Conservation (phyloP, 495 filamentous ascomycete species). For the Penicillium coprophilum region DNA sequence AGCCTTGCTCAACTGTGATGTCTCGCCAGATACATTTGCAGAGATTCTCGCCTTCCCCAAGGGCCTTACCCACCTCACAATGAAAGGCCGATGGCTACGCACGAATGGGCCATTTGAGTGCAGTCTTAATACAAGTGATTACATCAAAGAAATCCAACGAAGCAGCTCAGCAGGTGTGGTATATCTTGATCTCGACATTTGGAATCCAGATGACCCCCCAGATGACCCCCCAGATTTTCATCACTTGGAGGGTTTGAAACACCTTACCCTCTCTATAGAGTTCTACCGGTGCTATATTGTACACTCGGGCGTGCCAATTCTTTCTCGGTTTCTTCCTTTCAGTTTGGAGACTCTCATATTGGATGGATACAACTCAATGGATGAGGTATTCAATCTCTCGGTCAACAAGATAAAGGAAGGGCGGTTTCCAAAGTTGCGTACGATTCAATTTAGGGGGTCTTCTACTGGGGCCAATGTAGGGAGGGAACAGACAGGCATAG, state of each 20-base stretch:
- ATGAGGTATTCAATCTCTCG: too few species aligned
- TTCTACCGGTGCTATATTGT: background rate
- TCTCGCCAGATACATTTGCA: background rate
- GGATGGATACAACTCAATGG: background rate
- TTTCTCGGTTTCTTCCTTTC: background rate
- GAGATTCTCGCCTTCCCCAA: background rate
- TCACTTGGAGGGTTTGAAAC: background rate
- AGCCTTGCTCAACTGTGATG: background rate
- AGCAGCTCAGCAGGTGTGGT: background rate
- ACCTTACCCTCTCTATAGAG: background rate
- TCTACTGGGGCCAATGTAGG: too few species aligned
- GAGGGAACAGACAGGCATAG: too few species aligned
- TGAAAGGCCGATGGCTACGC: background rate
- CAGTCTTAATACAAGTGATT: too few species aligned
- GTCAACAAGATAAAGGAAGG: too few species aligned
- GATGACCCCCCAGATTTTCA: background rate
- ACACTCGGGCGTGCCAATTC: too few species aligned
- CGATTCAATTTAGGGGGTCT: too few species aligned
- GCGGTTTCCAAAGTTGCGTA: too few species aligned
- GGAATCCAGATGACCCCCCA: background rate
- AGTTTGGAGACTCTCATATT: background rate
- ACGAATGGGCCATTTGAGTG: too few species aligned
- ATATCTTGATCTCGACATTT: background rate
- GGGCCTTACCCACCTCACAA: background rate
- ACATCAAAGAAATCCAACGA: background rate